Conservation (phyloP, 768 basidiomycete genomes). For the Calocybe gangraenosa region DNA sequence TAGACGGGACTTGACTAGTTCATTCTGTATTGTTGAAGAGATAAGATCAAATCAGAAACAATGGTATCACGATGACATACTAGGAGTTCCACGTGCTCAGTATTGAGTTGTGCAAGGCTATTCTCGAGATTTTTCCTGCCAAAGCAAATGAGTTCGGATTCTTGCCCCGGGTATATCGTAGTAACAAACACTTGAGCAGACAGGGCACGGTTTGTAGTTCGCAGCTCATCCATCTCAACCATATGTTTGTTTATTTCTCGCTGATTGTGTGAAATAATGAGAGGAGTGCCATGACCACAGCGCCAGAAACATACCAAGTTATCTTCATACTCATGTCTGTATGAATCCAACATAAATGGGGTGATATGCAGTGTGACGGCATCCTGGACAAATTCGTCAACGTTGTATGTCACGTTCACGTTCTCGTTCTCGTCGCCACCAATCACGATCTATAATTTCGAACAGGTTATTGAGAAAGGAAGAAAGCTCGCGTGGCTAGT, state of each 20-base stretch:
- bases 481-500: constrained; percentile 2
- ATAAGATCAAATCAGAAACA: not conserved
- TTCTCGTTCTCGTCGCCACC: constrained; percentile 23
- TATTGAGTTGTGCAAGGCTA: constrained; percentile 72
- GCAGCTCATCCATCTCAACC: constrained; percentile 75
- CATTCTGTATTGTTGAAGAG: constrained; percentile 60
- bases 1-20: constrained; percentile 84
- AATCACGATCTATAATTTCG: constrained; percentile 21
- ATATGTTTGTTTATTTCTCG: constrained; percentile 80
- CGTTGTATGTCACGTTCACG: constrained; percentile 45
- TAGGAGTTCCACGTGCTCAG: constrained; percentile 76
- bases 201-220: constrained; percentile 74
- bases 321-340: constrained; percentile 86
- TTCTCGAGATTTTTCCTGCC: constrained; percentile 75
- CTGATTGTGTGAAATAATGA: constrained; percentile 20
- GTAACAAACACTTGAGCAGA: constrained; percentile 71
- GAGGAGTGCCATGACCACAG: not conserved
- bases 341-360: constrained; percentile 93
- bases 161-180: not conserved
- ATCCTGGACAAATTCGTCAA: constrained; percentile 84
- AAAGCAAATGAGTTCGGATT: constrained; percentile 2
- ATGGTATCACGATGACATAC: constrained; percentile 31
- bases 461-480: not conserved
- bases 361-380: constrained; percentile 84
- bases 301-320: constrained; percentile 38